Conservation (phyloP, 768 basidiomycete genomes). For the Cystofilobasidium macerans region DNA sequence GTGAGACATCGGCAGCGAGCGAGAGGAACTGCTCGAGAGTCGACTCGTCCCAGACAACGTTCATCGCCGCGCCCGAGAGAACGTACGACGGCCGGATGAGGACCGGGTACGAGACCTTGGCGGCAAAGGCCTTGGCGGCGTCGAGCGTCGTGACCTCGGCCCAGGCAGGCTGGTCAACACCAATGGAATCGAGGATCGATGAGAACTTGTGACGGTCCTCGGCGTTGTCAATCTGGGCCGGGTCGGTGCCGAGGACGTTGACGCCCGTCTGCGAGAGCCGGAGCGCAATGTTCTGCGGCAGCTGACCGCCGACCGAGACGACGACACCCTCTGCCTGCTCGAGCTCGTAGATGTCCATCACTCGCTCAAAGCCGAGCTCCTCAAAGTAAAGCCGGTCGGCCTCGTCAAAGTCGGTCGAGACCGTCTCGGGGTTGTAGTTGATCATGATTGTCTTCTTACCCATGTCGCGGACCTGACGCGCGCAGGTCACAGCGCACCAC, state of each 20-base stretch:
- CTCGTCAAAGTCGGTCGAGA: slow-evolving; percentile 98
- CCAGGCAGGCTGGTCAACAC: slow-evolving; percentile 97
- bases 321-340: slow-evolving; percentile 86
- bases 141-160: slow-evolving; percentile 76
- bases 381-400: slow-evolving; percentile 99
- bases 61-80: slow-evolving; percentile 98
- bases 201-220: slow-evolving; percentile 99
- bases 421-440: slow-evolving; percentile 99
- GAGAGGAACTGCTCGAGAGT: slow-evolving; percentile 83
- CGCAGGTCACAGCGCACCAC: slow-evolving; percentile 99
- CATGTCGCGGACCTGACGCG: slow-evolving; percentile 78
- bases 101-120: slow-evolving; percentile 86
- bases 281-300: slow-evolving; percentile 97
- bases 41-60: slow-evolving; percentile 87
- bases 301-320: slow-evolving; percentile 96
- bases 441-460: slow-evolving; percentile 96
- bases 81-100: slow-evolving; percentile 98
- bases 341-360: slow-evolving; percentile 99
- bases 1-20: slow-evolving; percentile 92
- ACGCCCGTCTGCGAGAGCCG: slow-evolving; percentile 81
- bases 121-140: slow-evolving; percentile 82
- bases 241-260: slow-evolving; percentile 91
- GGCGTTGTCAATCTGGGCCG: slow-evolving; percentile 85
- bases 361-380: slow-evolving; percentile 91
- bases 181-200: slow-evolving; percentile 81